These are phyloP conservation scores for Nidularia pulvinata DNA, from an alignment of 768 basidiomycete species.

Conservation along the genomic window DNA sequence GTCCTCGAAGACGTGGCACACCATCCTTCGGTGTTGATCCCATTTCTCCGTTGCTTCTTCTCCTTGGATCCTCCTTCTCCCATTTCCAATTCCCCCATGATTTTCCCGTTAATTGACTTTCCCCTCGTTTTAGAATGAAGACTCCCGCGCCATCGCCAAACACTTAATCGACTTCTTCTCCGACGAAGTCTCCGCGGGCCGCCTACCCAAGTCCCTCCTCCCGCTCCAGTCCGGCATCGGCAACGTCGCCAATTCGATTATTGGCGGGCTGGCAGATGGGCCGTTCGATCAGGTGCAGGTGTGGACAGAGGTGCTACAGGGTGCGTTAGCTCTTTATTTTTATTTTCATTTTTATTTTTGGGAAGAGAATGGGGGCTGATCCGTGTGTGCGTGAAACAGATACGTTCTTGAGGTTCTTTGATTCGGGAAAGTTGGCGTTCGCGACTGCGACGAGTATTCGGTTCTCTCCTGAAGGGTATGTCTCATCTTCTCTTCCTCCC, in stretches of 20 bases:
- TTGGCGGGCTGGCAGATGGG: conserved; percentile 45
- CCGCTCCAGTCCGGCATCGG: conserved; percentile 48
- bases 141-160: conserved; percentile 36
- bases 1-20: no score
- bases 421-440: conserved; percentile 43
- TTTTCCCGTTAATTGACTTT: no score
- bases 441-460: conserved; percentile 47
- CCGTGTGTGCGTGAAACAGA: conserved; percentile 16
- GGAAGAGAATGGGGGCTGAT: background rate
- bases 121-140: conserved; percentile 23
- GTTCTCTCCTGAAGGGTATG: conserved; percentile 41
- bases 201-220: conserved; percentile 37
- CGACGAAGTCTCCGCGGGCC: conserved; percentile 35
- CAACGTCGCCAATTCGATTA: conserved; percentile 49
- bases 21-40: no score
- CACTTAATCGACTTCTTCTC: conserved; percentile 46
- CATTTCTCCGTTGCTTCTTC: no score
- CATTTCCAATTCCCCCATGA: no score
- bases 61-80: no score
- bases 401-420: conserved; percentile 44
- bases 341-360: no score
- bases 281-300: conserved; percentile 49
- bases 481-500: background rate
- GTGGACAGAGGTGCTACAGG: conserved; percentile 49
- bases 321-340: conserved; percentile 7